These are phyloP conservation scores for Peronospora belbahrii DNA, from an alignment of 352 stramenopile species.

Conservation along the genomic window DNA sequence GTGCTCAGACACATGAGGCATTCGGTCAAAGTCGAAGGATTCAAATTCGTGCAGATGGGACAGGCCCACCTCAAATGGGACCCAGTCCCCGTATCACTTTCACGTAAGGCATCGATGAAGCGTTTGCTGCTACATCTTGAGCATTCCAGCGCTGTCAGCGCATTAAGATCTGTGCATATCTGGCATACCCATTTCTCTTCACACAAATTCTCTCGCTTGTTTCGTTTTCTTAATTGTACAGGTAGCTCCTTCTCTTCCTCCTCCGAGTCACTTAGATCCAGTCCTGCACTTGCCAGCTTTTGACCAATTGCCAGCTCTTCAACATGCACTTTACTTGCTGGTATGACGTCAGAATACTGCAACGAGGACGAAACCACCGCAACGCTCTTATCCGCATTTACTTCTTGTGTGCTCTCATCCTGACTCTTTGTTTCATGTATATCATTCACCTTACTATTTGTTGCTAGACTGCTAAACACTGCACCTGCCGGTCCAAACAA, in stretches of 20 bases:
- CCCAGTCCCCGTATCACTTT: neutral
- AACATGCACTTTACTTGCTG: conserved; percentile 19
- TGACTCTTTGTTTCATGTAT: neutral
- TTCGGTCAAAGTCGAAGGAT: conserved; percentile 6
- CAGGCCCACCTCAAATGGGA: conserved; percentile 22
- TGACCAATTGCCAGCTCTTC: conserved; percentile 24
- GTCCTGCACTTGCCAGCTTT: conserved; percentile 39
- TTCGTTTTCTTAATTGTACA: conserved; percentile 5
- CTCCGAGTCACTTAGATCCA: conserved; percentile 49
- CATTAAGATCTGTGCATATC: conserved; percentile 26
- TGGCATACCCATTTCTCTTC: conserved; percentile 26
- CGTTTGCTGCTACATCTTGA: conserved; percentile 14
- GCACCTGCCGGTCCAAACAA: conserved; percentile 25
- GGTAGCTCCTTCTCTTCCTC: conserved; percentile 17
- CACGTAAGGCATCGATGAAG: neutral
- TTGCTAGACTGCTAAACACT: conserved; percentile 12
- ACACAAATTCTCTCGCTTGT: conserved; percentile 4
- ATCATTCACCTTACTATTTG: neutral
- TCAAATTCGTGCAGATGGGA: conserved; percentile 25
- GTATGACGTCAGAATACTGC: conserved; percentile 15
- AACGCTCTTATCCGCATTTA: conserved; percentile 3
- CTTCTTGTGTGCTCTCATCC: conserved; percentile 1
- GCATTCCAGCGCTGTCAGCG: conserved; percentile 11
- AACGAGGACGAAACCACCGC: conserved; percentile 1
- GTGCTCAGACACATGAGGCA: conserved; percentile 19